These are phyloP conservation scores for Marchantia paleacea DNA, from an alignment of 225 moss, liverwort and hornwort species.

Conservation along the genomic window DNA sequence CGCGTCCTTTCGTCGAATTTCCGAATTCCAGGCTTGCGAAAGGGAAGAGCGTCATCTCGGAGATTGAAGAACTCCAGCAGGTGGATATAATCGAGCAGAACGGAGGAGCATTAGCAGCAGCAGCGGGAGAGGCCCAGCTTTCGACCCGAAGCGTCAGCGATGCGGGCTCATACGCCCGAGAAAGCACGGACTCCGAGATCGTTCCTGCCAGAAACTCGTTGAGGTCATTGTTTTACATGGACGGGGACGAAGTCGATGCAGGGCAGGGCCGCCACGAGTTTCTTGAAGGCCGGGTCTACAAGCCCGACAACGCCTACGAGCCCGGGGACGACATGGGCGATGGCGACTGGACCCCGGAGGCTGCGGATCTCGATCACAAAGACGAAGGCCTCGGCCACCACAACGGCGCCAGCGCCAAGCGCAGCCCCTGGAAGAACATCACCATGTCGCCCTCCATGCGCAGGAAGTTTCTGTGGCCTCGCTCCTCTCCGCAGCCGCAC, in stretches of 20 bases:
- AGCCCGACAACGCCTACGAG: slow-evolving; percentile 19
- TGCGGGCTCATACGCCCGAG: slow-evolving; percentile 13
- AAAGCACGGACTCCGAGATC: slow-evolving; percentile 14
- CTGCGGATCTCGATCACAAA: slow-evolving; percentile 1
- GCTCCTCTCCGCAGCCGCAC: slow-evolving; percentile 21
- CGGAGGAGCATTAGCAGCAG: background rate
- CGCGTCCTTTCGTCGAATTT: background rate
- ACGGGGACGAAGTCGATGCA: background rate
- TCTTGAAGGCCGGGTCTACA: slow-evolving; percentile 9
- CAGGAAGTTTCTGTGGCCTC: slow-evolving; percentile 26
- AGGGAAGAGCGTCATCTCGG: slow-evolving; percentile 15
- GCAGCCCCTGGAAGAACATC: slow-evolving; percentile 23
- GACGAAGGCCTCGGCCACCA: background rate
- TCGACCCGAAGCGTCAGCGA: slow-evolving; percentile 14
- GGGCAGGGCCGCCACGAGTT: background rate
- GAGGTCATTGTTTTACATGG: slow-evolving; percentile 13
- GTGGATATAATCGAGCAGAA: background rate
- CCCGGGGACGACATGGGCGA: background rate
- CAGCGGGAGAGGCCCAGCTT: background rate
- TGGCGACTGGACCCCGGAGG: slow-evolving; percentile 9
- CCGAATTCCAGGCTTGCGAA: background rate
- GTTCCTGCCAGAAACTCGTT: slow-evolving; percentile 14
- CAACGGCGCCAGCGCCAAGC: background rate
- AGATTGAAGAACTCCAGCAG: slow-evolving; percentile 18
- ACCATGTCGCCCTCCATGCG: slow-evolving; percentile 21